These are phyloP conservation scores for Xylaria sp. DNA, from an alignment of 2,329 filamentous ascomycete genomes.

Conservation along the genomic window DNA sequence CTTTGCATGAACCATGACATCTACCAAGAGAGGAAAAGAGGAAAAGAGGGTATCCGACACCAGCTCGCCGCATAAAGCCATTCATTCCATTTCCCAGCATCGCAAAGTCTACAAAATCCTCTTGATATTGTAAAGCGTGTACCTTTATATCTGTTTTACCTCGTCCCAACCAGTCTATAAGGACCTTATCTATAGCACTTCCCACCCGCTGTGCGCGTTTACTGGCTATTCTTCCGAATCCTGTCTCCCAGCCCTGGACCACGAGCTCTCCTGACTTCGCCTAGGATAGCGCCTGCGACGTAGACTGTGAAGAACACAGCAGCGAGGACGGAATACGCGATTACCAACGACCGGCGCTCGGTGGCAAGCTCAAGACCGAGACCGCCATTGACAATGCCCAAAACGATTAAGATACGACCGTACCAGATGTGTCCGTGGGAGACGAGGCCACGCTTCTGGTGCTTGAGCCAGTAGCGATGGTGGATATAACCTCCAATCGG, in stretches of 20 bases:
- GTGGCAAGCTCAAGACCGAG: constrained; percentile 60
- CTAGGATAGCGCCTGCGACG: constrained; percentile 26
- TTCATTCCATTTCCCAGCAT: constrained; percentile 4
- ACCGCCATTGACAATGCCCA: constrained; percentile 69
- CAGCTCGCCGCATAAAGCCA: constrained; percentile 2
- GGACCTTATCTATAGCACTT: background rate
- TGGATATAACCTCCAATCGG: constrained; percentile 64
- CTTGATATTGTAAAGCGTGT: background rate
- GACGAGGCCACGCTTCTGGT: constrained; percentile 54
- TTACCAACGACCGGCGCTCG: constrained; percentile 49
- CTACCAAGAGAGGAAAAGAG: constrained; percentile 6
- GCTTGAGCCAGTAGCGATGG: constrained; percentile 58
- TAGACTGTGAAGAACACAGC: constrained; percentile 56
- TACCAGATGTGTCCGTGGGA: constrained; percentile 68
- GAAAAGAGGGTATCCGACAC: constrained; percentile 22
- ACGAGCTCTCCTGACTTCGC: constrained; percentile 24
- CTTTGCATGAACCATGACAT: background rate
- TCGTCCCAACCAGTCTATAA: background rate
- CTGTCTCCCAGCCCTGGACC: background rate
- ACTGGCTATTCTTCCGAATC: constrained; percentile 8
- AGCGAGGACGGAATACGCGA: constrained; percentile 63
- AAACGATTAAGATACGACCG: constrained; percentile 61
- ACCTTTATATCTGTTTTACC: background rate
- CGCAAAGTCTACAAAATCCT: background rate
- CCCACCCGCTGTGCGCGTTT: background rate